Evolutionary conservation across 2,329 filamentous ascomycete species (phyloP).

Genomic region (Colletotrichum sp.): DNA sequence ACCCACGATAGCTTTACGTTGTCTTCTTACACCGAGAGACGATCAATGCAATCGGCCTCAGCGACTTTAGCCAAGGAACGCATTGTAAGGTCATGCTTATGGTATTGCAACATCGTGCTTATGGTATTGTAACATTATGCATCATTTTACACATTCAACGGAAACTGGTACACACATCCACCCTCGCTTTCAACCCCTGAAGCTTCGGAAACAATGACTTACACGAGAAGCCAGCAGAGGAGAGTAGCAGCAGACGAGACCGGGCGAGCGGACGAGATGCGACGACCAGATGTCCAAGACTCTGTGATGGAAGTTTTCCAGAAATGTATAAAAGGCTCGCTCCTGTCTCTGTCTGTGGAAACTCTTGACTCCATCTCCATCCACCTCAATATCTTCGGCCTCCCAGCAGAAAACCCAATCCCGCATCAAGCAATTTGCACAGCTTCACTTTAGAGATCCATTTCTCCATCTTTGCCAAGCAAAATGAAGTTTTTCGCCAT

Average conservation of each 20-base stretch:
- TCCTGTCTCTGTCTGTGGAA: neutral
- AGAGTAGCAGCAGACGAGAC: neutral
- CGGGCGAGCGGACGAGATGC: neutral
- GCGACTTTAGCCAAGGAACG: neutral
- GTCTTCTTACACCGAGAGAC: neutral
- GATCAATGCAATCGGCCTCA: neutral
- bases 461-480: neutral
- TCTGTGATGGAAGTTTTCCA: neutral
- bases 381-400: neutral
- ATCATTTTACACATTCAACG: neutral
- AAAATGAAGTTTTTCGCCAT: slow-evolving; percentile 5
- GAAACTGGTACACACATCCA: neutral
- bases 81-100: neutral
- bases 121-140: neutral
- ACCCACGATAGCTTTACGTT: neutral
- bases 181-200: neutral
- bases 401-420: neutral
- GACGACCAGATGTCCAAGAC: neutral
- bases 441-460: neutral
- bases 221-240: neutral
- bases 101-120: neutral
- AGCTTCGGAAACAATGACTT: neutral
- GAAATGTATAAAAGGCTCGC: slow-evolving; percentile 4
- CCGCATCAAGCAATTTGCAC: neutral
- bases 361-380: neutral